These are phyloP conservation scores for Leccinellum rugosiceps DNA, from an alignment of 768 basidiomycete species.

Conservation along the genomic window DNA sequence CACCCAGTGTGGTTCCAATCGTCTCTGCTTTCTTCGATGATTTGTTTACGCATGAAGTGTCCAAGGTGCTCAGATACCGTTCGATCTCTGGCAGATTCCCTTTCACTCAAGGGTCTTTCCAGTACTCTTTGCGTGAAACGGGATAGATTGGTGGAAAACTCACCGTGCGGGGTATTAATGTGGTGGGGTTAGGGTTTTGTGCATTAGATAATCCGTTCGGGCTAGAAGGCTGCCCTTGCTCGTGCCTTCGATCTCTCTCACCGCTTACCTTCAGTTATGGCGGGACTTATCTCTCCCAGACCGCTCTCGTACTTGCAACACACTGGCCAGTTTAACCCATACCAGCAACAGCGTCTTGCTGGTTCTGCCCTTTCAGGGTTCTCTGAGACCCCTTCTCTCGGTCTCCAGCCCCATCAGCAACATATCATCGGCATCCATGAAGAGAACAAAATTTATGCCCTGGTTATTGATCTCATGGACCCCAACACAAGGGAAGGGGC, in stretches of 20 bases:
- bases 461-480: conserved; percentile 87
- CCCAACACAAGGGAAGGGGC: conserved; percentile 83
- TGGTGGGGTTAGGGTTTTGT: no score
- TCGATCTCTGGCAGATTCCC: no score
- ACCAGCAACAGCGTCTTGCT: conserved; percentile 44
- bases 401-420: conserved; percentile 52
- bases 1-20: no score
- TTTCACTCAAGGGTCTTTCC: no score
- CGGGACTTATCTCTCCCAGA: conserved; percentile 61
- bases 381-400: conserved; percentile 61
- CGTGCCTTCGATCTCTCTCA: conserved; percentile 8
- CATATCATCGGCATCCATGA: conserved; percentile 54
- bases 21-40: no score
- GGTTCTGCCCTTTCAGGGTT: conserved; percentile 38
- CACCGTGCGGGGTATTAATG: no score
- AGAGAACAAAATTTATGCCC: conserved; percentile 81
- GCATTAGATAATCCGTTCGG: conserved; percentile 23
- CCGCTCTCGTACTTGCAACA: conserved; percentile 66
- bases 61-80: no score
- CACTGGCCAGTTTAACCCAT: conserved; percentile 55
- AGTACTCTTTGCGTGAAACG: no score
- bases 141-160: no score
- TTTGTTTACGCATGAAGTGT: no score
- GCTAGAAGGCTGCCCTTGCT: neutral
- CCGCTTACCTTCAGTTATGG: conserved; percentile 38